Evolutionary conservation across 192 early-diverging fungal species (phyloP).

Genomic region (Gryganskiella cystojenkinii): DNA sequence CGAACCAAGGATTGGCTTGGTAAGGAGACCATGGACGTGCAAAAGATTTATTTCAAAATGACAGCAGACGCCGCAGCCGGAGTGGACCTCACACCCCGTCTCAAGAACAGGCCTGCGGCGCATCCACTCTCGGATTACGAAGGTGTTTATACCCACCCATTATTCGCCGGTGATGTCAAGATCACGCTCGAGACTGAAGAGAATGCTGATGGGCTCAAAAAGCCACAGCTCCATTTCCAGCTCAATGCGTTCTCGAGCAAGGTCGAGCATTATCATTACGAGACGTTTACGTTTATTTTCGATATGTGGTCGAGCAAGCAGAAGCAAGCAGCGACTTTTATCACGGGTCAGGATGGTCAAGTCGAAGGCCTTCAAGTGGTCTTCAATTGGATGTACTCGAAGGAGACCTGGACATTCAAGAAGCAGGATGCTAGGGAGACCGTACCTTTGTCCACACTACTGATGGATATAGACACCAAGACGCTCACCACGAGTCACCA

Average conservation of each 20-base stretch:
- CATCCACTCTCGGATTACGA: not conserved
- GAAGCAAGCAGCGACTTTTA: no score
- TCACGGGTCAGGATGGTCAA: no score
- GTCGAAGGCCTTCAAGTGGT: no score
- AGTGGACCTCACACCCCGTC: not conserved
- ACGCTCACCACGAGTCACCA: no score
- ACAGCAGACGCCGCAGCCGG: not conserved
- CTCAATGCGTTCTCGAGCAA: not conserved
- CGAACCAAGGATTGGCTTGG: not conserved
- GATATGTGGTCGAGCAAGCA: no score
- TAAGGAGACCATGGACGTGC: not conserved
- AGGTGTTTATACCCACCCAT: not conserved
- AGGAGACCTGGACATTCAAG: no score
- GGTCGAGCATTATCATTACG: slow-evolving; percentile 9
- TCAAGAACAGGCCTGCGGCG: not conserved
- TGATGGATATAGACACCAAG: no score
- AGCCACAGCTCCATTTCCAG: not conserved
- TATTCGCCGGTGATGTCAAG: not conserved
- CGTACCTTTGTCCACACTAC: no score
- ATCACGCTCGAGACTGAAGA: not conserved
- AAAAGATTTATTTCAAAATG: not conserved
- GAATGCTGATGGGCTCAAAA: not conserved
- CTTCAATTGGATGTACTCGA: no score
- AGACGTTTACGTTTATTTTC: no score
- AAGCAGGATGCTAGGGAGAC: no score